A percentile compares a stretch with the other conserved stretches of the same genome.
These are phyloP conservation scores for Xanthoparmelia taractica DNA, from an alignment of 495 filamentous ascomycete genomes.

Conservation along the genomic window DNA sequence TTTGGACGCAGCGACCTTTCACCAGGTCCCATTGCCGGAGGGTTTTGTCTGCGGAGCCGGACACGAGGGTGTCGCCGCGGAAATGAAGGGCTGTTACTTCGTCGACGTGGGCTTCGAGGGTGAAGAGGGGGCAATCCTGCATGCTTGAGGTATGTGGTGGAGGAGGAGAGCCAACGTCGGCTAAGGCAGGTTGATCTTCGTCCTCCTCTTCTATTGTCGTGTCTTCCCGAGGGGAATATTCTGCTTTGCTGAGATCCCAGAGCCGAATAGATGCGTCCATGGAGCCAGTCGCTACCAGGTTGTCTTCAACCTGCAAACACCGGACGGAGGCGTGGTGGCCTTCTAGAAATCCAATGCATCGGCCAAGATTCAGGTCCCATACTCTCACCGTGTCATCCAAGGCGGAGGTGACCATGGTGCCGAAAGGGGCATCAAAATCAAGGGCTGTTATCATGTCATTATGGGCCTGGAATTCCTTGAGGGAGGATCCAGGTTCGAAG, in stretches of 20 bases:
- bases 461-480: slow-evolving; percentile 82
- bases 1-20: slow-evolving; percentile 93
- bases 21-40: slow-evolving; percentile 95
- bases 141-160: slow-evolving; percentile 59
- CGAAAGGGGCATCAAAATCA: slow-evolving; percentile 94
- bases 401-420: slow-evolving; percentile 89
- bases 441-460: slow-evolving; percentile 81
- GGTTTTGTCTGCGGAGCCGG: slow-evolving; percentile 94
- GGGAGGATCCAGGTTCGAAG: slow-evolving; percentile 80
- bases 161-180: slow-evolving; percentile 44
- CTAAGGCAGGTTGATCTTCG: slow-evolving; percentile 56
- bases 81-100: slow-evolving; percentile 95
- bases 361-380: slow-evolving; percentile 90
- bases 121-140: slow-evolving; percentile 79
- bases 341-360: slow-evolving; percentile 83
- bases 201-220: slow-evolving; percentile 48
- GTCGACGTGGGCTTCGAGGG: slow-evolving; percentile 81
- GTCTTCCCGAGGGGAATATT: slow-evolving; percentile 34
- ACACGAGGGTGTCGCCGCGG: slow-evolving; percentile 78
- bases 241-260: slow-evolving; percentile 78
- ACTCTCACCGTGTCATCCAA: slow-evolving; percentile 95
- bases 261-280: slow-evolving; percentile 92
- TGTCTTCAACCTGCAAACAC: slow-evolving; percentile 89
- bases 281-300: slow-evolving; percentile 88
- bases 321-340: slow-evolving; percentile 93